Percentiles rank a stretch among this genome's conserved stretches.
Conservation (phyloP, 192 early-diverging fungal species). For the Backusella tuberculispora region DNA sequence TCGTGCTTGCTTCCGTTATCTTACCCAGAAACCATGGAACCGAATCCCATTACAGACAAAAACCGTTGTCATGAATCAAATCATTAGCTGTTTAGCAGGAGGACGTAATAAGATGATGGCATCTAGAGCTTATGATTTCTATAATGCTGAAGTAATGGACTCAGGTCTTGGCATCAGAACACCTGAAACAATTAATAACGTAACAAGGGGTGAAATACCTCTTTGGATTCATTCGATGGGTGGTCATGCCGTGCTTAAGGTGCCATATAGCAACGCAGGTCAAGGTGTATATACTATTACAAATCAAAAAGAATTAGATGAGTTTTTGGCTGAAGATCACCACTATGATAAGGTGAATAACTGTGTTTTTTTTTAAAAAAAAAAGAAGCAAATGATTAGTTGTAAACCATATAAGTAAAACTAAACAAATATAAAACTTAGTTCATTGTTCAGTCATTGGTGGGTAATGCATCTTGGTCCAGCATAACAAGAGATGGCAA, state of each 20-base stretch:
- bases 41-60: slow-evolving; percentile 77
- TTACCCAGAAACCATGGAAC: slow-evolving; percentile 90
- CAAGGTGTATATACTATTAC: slow-evolving; percentile 94
- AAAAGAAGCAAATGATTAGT: neutral
- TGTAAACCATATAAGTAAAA: neutral
- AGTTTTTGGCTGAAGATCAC: slow-evolving; percentile 77
- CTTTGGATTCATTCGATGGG: slow-evolving; percentile 85
- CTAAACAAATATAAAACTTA: neutral
- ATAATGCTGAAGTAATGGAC: slow-evolving; percentile 77
- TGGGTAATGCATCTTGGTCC: slow-evolving; percentile 87
- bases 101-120: slow-evolving; percentile 94
- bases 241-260: slow-evolving; percentile 82
- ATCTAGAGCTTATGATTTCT: slow-evolving; percentile 83
- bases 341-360: slow-evolving; percentile 74
- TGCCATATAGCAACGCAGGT: slow-evolving; percentile 87
- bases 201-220: slow-evolving; percentile 79
- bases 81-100: slow-evolving; percentile 84
- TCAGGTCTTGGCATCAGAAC: slow-evolving; percentile 70
- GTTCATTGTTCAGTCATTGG: slow-evolving; percentile 88
- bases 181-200: slow-evolving; percentile 88
- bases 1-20: slow-evolving; percentile 86
- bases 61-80: slow-evolving; percentile 81
- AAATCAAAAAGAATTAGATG: slow-evolving; percentile 68
- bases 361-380: neutral
- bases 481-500: slow-evolving; percentile 73